Conservation (phyloP, 73 alveolate genomes). For the Breviolum minutum region DNA sequence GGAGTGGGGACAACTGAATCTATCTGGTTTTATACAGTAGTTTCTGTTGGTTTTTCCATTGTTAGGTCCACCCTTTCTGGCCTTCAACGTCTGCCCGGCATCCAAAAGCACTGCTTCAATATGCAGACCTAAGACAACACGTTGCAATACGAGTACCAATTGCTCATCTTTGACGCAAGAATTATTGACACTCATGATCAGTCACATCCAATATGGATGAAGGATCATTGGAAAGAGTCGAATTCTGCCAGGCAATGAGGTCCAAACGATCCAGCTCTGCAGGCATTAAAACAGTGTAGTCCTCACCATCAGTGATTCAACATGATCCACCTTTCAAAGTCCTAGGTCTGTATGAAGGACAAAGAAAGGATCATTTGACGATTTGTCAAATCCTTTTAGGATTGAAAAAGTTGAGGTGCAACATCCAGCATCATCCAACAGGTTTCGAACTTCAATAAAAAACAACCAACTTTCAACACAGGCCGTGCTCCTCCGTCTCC, state of each 20-base stretch:
- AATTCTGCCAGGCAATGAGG: no score
- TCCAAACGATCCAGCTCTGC: slow-evolving; percentile 21
- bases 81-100: slow-evolving; percentile 34
- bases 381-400: no score
- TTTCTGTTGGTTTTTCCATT: no score
- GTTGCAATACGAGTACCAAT: neutral
- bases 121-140: neutral
- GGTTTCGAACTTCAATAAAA: neutral
- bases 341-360: no score
- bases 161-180: neutral
- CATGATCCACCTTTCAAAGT: no score
- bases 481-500: slow-evolving; percentile 6
- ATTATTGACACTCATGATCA: no score
- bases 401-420: no score
- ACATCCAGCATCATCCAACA: neutral
- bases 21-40: no score
- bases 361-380: no score
- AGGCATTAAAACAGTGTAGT: slow-evolving; percentile 42
- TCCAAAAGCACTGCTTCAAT: slow-evolving; percentile 13
- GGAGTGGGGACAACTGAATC: no score
- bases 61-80: neutral
- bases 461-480: neutral
- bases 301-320: neutral
- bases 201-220: no score
- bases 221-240: no score